Base-by-base conservation (phyloP, 2,329 filamentous ascomycete species). In the Pestalotiopsis sp. region DNA sequence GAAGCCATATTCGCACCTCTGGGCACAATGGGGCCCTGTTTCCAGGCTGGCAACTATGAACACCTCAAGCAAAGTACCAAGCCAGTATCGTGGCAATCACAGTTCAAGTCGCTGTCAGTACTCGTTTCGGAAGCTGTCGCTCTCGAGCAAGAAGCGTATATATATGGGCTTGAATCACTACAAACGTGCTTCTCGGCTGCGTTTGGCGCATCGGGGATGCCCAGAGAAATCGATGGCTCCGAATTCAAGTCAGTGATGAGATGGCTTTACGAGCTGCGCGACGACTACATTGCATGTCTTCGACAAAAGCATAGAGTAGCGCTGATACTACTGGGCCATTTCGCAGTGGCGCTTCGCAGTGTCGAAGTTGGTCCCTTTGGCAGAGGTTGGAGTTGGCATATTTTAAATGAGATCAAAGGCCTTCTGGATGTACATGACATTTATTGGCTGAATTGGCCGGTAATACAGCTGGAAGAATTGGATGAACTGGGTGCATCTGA, bases 341-440 rank as follows among this genome's bases (percentile, higher is more conserved):
- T 48, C 35, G 30, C 61, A n/a, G 57, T 64, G 24, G 14, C 68
- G 2, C 44, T 70, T 20, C 62, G 62, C 9, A 57, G 52, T 26
- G 39, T 69, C 3, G 65, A 69, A 35, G 52, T 52, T 24, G 64
- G 44, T 44, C 68, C 64, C 61, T 69, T 65, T 26, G 17, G 67
- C 9, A 20, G 62, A 56, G 67, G 68, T 14, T 69, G 67, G 65
- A 65, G 40, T 13, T 22, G 35, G 26, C 67, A 69, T 67, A 63
- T 69, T n/a, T 26, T 38, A 2, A 48, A 17, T 14, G 65, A 66
- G 9, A 65, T 66, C 17, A 59, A 57, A 14, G 38, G 24, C 5
- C 20, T 64, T 39, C 39, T 64, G 39, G 14, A 38, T 40, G 3
- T n/a, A 3, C 44, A 52, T 9, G 44, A 52, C 44, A 52, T 52